Evolutionary conservation across 345 rosid genomes (phyloP), one percentile per base, ranked within the genome.

Genomic region (Lepidium africanum): DNA sequence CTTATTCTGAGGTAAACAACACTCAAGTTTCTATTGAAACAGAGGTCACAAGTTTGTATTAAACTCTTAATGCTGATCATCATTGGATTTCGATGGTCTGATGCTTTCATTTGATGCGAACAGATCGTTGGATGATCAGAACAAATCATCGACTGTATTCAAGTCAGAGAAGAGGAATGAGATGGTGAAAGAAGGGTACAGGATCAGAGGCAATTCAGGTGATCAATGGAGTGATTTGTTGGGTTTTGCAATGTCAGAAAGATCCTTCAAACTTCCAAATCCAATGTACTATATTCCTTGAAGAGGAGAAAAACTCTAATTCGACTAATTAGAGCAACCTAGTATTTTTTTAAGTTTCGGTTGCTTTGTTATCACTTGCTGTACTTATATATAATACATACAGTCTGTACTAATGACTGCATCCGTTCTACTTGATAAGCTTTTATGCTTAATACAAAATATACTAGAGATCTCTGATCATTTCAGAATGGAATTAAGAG

Each of bases 221-320:
- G 98, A 92, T 43, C 98, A 92, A 5, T 92, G 96, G 96, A 92
- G 96, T 38, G 96, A 92, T 74, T 70, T 92, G 65, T 72, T 92
- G 67, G 95, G 92, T 17, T 73, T 63, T 46, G 16, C 81, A 1
- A 76, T 87, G 76, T 84, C 96, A 2, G 36, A 3, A 23, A 87
- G 96, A 5, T 90, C 97, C 0, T 92, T 90, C 81, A 90, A 92
- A 80, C 80, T 88, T 51, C 97, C 97, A 0, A 92, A 92, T 77
- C 96, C 96, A 12, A 86, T 92, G 91, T 89, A 92, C 67, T 85
- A 79, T 63, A 89, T 87, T 33, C 84, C 86, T 32, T 86, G 55
- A 75, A 10, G 36, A 30, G 33, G 33, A 30, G 33, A 30, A 6
- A 30, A 30, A 16, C 39, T 10, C 15, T 40, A 30, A 70, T 13